These are phyloP conservation scores for Diversispora epigaea DNA, from an alignment of 192 early-diverging fungal species.

Conservation along the genomic window DNA sequence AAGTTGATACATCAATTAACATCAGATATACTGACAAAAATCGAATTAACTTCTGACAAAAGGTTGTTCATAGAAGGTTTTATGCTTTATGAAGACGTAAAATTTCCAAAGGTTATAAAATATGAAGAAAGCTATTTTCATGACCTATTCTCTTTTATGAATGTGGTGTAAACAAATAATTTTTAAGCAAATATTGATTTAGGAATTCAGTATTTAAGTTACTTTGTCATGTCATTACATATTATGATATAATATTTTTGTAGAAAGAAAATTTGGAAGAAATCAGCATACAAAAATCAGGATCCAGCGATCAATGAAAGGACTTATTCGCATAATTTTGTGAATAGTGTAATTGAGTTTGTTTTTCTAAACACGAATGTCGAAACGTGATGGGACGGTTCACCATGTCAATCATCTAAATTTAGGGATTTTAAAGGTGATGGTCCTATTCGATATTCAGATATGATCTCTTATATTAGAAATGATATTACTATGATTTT, in stretches of 20 bases:
- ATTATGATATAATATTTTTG: neutral
- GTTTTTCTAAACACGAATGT: conserved; percentile 1
- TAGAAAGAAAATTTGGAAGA: conserved; percentile 12
- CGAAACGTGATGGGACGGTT: neutral
- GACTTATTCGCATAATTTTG: conserved; percentile 7
- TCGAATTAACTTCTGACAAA: neutral
- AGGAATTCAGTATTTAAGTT: neutral
- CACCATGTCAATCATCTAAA: neutral
- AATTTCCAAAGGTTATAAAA: no score
- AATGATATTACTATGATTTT: neutral
- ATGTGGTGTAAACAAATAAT: neutral
- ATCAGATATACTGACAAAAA: neutral
- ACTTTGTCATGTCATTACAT: neutral
- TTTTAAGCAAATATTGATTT: conserved; percentile 14
- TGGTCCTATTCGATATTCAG: neutral
- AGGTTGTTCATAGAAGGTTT: neutral
- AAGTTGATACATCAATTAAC: neutral
- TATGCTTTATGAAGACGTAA: no score
- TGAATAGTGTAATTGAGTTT: conserved; percentile 3
- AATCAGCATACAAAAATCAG: neutral
- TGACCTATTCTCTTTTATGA: no score
- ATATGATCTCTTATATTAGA: conserved; percentile 5
- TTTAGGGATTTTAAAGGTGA: neutral
- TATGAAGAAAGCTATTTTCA: no score
- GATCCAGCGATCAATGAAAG: neutral